Conservation (phyloP, 805 yeast genomes). For the Candida dendrica region DNA sequence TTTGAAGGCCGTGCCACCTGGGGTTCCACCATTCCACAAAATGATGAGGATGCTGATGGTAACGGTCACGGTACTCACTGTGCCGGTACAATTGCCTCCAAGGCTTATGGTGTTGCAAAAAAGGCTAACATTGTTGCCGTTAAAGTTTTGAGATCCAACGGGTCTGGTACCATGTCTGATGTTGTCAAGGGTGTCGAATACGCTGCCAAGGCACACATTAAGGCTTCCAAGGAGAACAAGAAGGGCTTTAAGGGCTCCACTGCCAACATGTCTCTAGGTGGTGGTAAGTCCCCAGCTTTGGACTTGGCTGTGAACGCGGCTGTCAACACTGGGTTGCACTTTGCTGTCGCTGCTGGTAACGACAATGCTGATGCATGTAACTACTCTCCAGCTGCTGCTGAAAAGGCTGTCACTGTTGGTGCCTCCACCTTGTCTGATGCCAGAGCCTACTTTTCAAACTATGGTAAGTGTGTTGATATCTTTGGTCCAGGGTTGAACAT, state of each 20-base stretch:
- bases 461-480: slow-evolving; percentile 91
- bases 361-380: slow-evolving; percentile 90
- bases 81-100: slow-evolving; percentile 91
- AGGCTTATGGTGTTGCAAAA: slow-evolving; percentile 78
- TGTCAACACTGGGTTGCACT: slow-evolving; percentile 78
- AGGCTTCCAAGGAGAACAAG: slow-evolving; percentile 41
- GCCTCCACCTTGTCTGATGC: slow-evolving; percentile 84
- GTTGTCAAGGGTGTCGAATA: slow-evolving; percentile 80
- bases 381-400: slow-evolving; percentile 86
- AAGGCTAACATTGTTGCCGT: slow-evolving; percentile 73
- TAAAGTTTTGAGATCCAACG: slow-evolving; percentile 75
- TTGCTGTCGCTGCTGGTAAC: slow-evolving; percentile 96
- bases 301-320: slow-evolving; percentile 89
- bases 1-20: slow-evolving; percentile 79
- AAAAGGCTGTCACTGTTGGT: slow-evolving; percentile 84
- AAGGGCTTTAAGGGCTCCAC: slow-evolving; percentile 78
- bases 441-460: slow-evolving; percentile 94
- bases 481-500: slow-evolving; percentile 95
- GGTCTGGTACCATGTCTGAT: slow-evolving; percentile 78
- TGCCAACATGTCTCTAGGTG: slow-evolving; percentile 92
- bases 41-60: slow-evolving; percentile 68
- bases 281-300: slow-evolving; percentile 83
- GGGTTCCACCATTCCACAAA: slow-evolving; percentile 77
- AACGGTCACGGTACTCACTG: slow-evolving; percentile 96
- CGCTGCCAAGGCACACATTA: slow-evolving; percentile 67